Evolutionary conservation across 1,284 basidiomycete genomes (phyloP), one percentile per base, ranked within the genome.

Genomic region (Ceratobasidium theobromae): DNA sequence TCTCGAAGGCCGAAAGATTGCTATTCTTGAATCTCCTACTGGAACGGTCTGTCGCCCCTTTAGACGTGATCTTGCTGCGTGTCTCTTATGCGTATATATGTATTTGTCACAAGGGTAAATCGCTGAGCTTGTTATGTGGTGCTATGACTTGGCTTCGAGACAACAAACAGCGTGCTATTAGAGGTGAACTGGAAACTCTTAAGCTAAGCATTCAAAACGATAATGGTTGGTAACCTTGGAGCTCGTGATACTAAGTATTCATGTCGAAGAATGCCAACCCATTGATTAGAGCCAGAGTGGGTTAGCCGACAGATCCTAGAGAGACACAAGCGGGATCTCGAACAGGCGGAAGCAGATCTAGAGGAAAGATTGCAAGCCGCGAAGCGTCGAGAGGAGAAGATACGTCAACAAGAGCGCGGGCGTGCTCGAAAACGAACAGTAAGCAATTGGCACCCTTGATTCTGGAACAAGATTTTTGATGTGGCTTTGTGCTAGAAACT

Each of bases 71-170:
- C n/a, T n/a, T n/a, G n/a, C n/a, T n/a, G n/a, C n/a, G n/a, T n/a
- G n/a, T n/a, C n/a, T n/a, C n/a, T n/a, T n/a, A n/a, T n/a, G n/a
- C n/a, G n/a, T n/a, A n/a, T n/a, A n/a, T n/a, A n/a, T n/a, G n/a
- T n/a, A n/a, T n/a, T n/a, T n/a, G n/a, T n/a, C n/a, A 48, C 16
- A 67, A 91, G 83, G 93, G 93, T 28, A 95, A 95, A 76, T 92
- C 91, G 0, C 77, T 95, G n/a, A 92, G 87, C 70, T 80, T 95
- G 2, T 79, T 95, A 3, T 92, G 89, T 64, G 82, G 90, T 1
- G 84, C 89, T 11, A 75, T 95, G 53, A 87, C 89, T 1, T 95
- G 93, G 93, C 79, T 95, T 2, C 74, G 77, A 1, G 89, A 91
- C 71, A 84, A 91, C 68, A 82, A 82, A 67, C 78, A 83, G 54